Percentiles rank a stretch among this genome's conserved stretches.
Conservation (phyloP, 768 basidiomycete species). For the Boletus speciosus region DNA sequence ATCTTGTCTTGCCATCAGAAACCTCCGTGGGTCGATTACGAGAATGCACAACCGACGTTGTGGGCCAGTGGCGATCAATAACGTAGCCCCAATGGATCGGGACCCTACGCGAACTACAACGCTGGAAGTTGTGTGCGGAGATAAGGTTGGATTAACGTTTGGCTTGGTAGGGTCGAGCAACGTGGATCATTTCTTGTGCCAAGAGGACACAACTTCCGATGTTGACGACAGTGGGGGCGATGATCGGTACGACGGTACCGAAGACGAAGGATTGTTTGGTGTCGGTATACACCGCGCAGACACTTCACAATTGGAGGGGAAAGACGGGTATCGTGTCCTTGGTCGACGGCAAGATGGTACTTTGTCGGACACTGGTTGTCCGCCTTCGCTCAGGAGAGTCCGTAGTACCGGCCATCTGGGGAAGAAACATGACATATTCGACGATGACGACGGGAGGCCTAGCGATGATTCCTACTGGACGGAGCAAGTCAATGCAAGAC, state of each 20-base stretch:
- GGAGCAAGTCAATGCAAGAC: slow-evolving; percentile 6
- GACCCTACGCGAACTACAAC: not conserved
- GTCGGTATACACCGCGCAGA: not conserved
- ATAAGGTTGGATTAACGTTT: not conserved
- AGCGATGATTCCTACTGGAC: slow-evolving; percentile 7
- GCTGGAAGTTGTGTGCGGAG: not conserved
- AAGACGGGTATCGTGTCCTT: not conserved
- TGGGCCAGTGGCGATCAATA: not conserved
- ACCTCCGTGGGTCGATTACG: not conserved
- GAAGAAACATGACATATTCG: not conserved
- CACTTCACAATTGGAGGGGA: not conserved
- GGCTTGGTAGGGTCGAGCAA: not conserved
- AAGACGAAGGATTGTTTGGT: not conserved
- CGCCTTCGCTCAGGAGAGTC: not conserved
- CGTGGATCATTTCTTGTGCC: not conserved
- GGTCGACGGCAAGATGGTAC: not conserved
- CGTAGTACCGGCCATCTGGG: not conserved
- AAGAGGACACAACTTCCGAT: not conserved
- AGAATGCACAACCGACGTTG: not conserved
- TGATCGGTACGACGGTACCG: not conserved
- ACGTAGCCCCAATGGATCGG: not conserved
- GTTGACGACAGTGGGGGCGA: not conserved
- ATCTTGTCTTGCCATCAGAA: no score
- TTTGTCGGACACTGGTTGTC: not conserved
- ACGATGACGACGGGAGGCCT: not conserved